Evolutionary conservation across 495 filamentous ascomycete species (phyloP).

Genomic region (Annulohypoxylon bovei): DNA sequence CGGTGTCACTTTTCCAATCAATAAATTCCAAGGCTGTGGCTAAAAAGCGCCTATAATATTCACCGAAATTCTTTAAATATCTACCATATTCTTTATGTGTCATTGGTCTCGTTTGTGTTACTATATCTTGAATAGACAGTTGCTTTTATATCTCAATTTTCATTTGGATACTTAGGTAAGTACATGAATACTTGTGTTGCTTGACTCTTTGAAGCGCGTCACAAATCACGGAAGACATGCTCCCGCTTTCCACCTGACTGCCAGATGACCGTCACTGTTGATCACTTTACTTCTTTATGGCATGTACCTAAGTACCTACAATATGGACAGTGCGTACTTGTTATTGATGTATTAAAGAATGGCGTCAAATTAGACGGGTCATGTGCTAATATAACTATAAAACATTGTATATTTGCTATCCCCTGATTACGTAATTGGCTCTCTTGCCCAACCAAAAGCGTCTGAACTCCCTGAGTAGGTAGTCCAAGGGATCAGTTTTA

Average conservation of each 20-base stretch:
- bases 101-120: not conserved
- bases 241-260: not conserved
- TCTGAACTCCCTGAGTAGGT: too few relatives aligned
- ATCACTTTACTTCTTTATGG: not conserved
- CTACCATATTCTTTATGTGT: not conserved
- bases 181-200: not conserved
- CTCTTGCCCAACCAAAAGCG: too few relatives aligned
- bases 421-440: too few relatives aligned
- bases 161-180: not conserved
- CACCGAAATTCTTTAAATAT: not conserved
- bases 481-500: too few relatives aligned
- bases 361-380: too few relatives aligned
- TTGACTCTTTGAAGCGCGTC: not conserved
- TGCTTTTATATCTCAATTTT: constrained; percentile 1
- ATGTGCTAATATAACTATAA: too few relatives aligned
- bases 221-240: constrained; percentile 4
- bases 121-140: not conserved
- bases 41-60: not conserved
- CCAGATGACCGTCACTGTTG: constrained; percentile 6
- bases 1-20: not conserved
- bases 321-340: not conserved
- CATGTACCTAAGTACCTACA: not conserved
- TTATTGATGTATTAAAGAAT: too few relatives aligned
- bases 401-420: too few relatives aligned
- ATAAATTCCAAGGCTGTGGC: not conserved